Evolutionary conservation across 441 rosid species (phyloP).

Genomic region (Pelargonium myrrhifolium): DNA sequence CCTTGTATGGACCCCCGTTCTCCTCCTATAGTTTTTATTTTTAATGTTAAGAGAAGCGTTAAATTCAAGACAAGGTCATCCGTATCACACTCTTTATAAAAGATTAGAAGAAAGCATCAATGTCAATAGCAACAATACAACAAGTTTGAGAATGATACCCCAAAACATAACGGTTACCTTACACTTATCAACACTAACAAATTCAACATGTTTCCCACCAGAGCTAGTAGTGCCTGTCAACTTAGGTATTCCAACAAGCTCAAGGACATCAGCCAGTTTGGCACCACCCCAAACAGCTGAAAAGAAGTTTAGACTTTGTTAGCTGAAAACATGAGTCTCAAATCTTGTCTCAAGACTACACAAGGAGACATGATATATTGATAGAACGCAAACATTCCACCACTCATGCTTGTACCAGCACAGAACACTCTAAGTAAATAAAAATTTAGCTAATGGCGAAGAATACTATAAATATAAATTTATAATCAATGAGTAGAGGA

Average conservation of each 20-base stretch:
- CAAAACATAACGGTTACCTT: conserved; percentile 15
- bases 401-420: too few species aligned
- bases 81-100: background rate
- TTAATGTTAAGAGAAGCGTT: too few species aligned
- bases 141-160: conserved; percentile 11
- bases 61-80: background rate
- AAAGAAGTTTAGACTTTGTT: background rate
- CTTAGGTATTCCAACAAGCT: conserved; percentile 24
- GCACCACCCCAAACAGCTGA: conserved; percentile 30
- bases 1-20: conserved; percentile 95
- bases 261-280: conserved; percentile 28
- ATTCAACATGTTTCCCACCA: conserved; percentile 29
- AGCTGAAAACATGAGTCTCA: too few species aligned
- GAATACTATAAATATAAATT: too few species aligned
- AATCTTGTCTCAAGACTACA: background rate
- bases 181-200: conserved; percentile 28
- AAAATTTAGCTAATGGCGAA: too few species aligned
- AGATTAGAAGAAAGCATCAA: background rate
- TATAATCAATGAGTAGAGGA: too few species aligned
- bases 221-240: conserved; percentile 18
- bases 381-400: background rate
- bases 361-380: background rate
- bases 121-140: conserved; percentile 6
- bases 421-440: too few species aligned
- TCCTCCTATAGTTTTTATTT: conserved; percentile 65